These are phyloP conservation scores for Neurospora tetraspora DNA, from an alignment of 495 filamentous ascomycete genomes.

Conservation along the genomic window DNA sequence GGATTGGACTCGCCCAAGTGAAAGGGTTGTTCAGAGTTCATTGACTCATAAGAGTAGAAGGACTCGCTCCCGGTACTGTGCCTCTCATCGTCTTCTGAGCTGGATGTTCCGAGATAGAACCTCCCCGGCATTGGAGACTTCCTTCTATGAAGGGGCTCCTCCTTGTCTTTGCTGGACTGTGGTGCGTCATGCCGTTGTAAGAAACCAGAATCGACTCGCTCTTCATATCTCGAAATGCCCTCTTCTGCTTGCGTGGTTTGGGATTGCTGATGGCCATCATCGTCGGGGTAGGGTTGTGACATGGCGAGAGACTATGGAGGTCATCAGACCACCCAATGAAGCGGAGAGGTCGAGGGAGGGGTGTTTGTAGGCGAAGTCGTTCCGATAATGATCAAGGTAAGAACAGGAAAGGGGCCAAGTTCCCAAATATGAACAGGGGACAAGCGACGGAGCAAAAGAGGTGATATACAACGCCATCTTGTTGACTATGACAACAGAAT, in stretches of 20 bases:
- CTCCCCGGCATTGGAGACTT: not conserved
- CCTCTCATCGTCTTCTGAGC: not conserved
- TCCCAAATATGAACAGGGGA: not conserved
- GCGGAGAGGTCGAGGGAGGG: not conserved
- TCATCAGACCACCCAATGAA: not conserved
- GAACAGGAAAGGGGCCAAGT: not conserved
- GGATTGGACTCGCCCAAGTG: not conserved
- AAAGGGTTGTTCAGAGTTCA: not conserved
- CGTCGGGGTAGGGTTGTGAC: not conserved
- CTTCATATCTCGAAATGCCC: not conserved
- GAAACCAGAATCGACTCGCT: not conserved
- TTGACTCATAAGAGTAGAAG: not conserved
- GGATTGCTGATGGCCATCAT: not conserved
- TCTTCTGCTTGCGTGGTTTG: not conserved
- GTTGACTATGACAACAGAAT: not conserved
- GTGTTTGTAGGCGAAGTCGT: not conserved
- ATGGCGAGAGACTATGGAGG: not conserved
- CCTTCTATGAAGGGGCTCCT: not conserved
- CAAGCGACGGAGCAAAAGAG: not conserved
- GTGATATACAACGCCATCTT: not conserved
- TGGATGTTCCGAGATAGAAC: not conserved
- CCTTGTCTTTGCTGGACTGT: not conserved
- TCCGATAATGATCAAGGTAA: not conserved
- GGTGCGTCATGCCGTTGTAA: not conserved
- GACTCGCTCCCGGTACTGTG: not conserved